Percentiles rank a stretch among this genome's conserved stretches.
Conservation (phyloP, 164 flowering plant species). For the Sextonia rubra region DNA sequence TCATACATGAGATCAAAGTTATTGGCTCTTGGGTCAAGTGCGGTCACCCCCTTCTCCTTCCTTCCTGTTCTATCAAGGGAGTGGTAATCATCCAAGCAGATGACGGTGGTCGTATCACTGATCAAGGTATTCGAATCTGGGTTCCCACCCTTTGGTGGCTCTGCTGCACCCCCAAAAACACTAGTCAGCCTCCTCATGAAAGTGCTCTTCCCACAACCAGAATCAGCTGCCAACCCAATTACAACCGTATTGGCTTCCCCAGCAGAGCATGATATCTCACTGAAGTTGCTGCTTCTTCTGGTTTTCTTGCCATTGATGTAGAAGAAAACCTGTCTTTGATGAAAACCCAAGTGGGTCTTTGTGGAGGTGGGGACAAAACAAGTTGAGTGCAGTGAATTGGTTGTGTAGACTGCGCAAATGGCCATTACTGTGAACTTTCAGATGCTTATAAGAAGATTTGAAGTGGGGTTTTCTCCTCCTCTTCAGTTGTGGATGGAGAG, state of each 20-base stretch:
- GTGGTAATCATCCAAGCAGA: conserved; percentile 92
- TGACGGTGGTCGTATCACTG: conserved; percentile 90
- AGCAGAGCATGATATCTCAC: conserved; percentile 54
- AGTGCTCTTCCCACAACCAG: conserved; percentile 97
- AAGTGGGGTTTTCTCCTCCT: not conserved
- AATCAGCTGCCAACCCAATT: conserved; percentile 97
- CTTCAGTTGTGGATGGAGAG: conserved; percentile 6
- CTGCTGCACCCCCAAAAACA: conserved; percentile 96
- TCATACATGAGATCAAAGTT: conserved; percentile 94
- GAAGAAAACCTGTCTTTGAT: conserved; percentile 29
- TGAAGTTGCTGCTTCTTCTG: conserved; percentile 15
- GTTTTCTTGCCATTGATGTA: conserved; percentile 29
- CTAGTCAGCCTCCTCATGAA: conserved; percentile 96
- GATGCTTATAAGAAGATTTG: conserved; percentile 2
- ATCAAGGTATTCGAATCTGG: conserved; percentile 96
- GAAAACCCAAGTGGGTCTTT: conserved; percentile 42
- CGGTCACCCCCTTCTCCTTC: conserved; percentile 90
- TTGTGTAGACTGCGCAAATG: conserved; percentile 50
- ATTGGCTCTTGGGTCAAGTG: conserved; percentile 95
- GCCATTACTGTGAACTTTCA: conserved; percentile 41
- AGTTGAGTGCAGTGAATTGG: conserved; percentile 49
- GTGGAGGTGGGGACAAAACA: conserved; percentile 46
- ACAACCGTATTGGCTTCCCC: conserved; percentile 55
- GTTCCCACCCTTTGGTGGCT: conserved; percentile 93
- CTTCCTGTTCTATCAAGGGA: conserved; percentile 90